Base-by-base conservation (phyloP, 495 filamentous ascomycete species). In the Lepidopterella palustris region DNA sequence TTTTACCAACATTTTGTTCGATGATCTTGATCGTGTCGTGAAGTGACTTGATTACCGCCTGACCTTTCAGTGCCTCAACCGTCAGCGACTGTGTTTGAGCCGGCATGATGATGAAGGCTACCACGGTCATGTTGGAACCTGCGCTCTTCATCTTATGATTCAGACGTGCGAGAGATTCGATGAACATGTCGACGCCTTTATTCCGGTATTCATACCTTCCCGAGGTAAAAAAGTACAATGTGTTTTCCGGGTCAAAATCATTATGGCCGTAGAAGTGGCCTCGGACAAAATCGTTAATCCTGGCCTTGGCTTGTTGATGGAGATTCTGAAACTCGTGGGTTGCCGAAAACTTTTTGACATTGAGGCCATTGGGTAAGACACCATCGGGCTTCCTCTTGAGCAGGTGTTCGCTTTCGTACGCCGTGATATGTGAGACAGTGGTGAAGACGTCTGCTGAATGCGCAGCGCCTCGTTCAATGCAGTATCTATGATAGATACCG, bases 291-390 rank as follows among this genome's bases (percentile, higher is more conserved):
- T 97, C 95, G 68, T 95, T 88, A 70, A 98, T 97, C 78, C 95
- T 95, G 75, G 93, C 88, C 75, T 97, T 97, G 45, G 90, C 83
- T 73, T 93, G 89, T 65, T 93, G 89, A 74, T 98, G 93, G 59
- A 98, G 78, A 67, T 98, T 98, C 72, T 98, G 93, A 79, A 98
- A 98, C 75, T 98, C 93, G 76, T 98, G 93, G 73, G 96, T 92
- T 5, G 93, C 93, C 31, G 91, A 90, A 76, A 98, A 98, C 70
- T 98, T 98, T 75, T 95, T 96, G 57, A 98, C 93, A 66, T 98
- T 98, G 69, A 98, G 80, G 45, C 93, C 93, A 67, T 98, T 98
- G 21, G 93, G 93, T 56, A 97, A 73, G 0, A 98, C 93, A 9
- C 93, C 93, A 66, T 98, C 93, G 2, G 93, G 93, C 74, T 98